A percentile compares a stretch with the other conserved stretches of the same genome.
These are phyloP conservation scores for Botryotinia convoluta DNA, from an alignment of 2,329 filamentous ascomycete species.

Conservation along the genomic window DNA sequence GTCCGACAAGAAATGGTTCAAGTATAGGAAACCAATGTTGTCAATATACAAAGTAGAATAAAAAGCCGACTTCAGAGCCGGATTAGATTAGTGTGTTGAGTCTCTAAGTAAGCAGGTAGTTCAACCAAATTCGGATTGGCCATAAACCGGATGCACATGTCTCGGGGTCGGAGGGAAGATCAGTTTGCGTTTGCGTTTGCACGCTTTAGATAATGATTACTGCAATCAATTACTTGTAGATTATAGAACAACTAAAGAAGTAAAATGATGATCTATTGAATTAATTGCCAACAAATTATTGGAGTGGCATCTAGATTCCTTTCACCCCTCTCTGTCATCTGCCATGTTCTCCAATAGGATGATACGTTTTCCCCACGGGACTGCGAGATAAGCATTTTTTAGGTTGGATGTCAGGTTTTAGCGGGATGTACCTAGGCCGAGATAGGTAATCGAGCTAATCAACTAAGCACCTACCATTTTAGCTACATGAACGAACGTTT, in stretches of 20 bases:
- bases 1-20: too few relatives aligned
- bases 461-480: neutral
- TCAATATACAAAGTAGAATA: neutral
- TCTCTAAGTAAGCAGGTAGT: neutral
- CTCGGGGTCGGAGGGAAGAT: neutral
- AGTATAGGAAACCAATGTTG: neutral
- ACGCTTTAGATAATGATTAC: neutral
- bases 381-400: slow-evolving; percentile 1
- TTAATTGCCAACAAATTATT: neutral
- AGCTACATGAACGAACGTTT: neutral
- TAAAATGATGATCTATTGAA: neutral
- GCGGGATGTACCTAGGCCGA: neutral
- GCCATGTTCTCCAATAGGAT: slow-evolving; percentile 2
- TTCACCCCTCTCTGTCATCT: neutral
- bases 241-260: neutral
- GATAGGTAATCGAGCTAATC: neutral
- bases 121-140: neutral
- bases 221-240: neutral
- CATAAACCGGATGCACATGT: neutral
- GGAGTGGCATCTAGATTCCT: neutral
- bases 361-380: neutral
- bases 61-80: neutral
- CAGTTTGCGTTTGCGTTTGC: neutral
- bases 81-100: neutral
- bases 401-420: neutral